Evolutionary conservation across 106 monocot species (phyloP).

Genomic region (Vanilla planifolia): DNA sequence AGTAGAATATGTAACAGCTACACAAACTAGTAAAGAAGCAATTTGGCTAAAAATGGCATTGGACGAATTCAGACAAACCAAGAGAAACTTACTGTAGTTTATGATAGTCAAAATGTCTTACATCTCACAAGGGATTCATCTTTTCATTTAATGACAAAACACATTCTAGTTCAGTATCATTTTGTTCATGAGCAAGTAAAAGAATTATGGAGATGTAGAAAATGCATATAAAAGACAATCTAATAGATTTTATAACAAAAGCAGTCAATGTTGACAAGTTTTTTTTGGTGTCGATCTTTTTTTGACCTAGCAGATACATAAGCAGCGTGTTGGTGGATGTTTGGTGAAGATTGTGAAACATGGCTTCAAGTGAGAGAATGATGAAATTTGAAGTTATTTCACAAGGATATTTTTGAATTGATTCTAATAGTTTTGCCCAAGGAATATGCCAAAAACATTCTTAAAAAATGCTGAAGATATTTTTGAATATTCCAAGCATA

Average conservation of each 20-base stretch:
- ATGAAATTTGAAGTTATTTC: neutral
- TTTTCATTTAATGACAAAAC: neutral
- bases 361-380: neutral
- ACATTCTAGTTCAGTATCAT: neutral
- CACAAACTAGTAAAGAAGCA: slow-evolving; percentile 5
- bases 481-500: too few relatives aligned
- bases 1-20: neutral
- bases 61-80: neutral
- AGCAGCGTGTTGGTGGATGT: too few relatives aligned
- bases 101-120: neutral
- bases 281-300: too few relatives aligned
- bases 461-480: too few relatives aligned
- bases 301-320: too few relatives aligned
- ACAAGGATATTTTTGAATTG: too few relatives aligned
- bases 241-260: neutral
- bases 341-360: neutral
- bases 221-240: neutral
- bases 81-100: neutral
- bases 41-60: slow-evolving; percentile 8
- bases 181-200: neutral
- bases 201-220: neutral
- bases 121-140: neutral
- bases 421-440: too few relatives aligned
- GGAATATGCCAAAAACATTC: too few relatives aligned
- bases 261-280: too few relatives aligned